Evolutionary conservation across 2,329 filamentous ascomycete species (phyloP), one percentile per base, ranked within the genome.

Genomic region (Calonectria honghensis): DNA sequence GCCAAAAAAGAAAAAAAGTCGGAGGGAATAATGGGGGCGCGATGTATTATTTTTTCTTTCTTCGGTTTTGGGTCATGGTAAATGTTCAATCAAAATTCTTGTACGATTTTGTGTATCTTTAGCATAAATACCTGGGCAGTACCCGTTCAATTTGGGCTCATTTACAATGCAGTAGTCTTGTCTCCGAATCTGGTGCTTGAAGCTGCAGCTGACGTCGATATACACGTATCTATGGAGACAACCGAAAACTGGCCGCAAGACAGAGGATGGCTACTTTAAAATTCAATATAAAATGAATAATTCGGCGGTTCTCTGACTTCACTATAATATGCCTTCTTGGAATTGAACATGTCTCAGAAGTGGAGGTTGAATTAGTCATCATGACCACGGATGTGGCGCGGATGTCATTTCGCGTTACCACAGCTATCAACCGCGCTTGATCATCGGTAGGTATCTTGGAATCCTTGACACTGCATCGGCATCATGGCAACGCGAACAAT

Each of bases 401-500:
- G 37, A 41, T 29, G 35, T 29, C 35, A 24, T 41, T 63, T 63
- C 57, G 37, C 35, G 57, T 63, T 14, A 63, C 57, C 57, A 41
- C 24, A 24, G 31, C 39, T 4, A 27, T 20, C 61, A 32, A 65
- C 39, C 61, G 27, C 39, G 41, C 37, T 41, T 24, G 31, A 31
- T 48, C 61, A 35, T 65, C 39, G 24, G 41, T 41, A 9, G 18
- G 20, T 10, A 35, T 32, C 20, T 32, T n/a, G n/a, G 39, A 29
- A 24, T 65, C 32, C 18, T 35, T 24, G 18, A 65, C 29, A n/a
- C 61, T 50, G 57, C 57, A 64, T 32, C 61, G 31, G 29, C 61
- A 74, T 57, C 54, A 82, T 82, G 80, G 75, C 77, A 63, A 79
- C 77, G n/a, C 77, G 70, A 48, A 61, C 59, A 37, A 71, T 84